Evolutionary conservation across 192 early-diverging fungal species (phyloP), one percentile per base, ranked within the genome.

Genomic region (Mortierella antarctica): DNA sequence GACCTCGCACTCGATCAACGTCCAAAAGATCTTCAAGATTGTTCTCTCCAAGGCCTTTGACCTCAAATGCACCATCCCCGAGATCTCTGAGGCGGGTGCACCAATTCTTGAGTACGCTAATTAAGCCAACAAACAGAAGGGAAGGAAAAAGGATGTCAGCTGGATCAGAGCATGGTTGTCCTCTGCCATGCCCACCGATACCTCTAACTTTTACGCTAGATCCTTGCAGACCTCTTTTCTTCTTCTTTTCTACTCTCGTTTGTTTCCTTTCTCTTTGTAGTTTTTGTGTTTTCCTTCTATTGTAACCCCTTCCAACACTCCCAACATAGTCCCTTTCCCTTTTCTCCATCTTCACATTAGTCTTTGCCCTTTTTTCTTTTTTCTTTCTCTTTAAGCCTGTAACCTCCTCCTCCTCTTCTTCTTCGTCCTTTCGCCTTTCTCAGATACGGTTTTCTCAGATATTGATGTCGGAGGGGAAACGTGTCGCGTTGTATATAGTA

Each of bases 1-100:
- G 48, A 96, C 95, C 15, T 88, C 95, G 39, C 92, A 95, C 65
- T 94, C 94, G 11, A 98, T 98, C 73, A 98, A 98, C 67, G 94
- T 98, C 44, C 95, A 98, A 88, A 94, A 96, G 74, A 96, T 98
- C 59, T 98, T 97, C 86, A 98, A 98, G 86, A 96, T 98, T 67
- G 93, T 97, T 3, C 74, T 98, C 15, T 90, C 92, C 55, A 96
- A 96, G 77, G 95, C 94, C 9, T 98, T 97, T 83, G 95, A 98
- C 82, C 77, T 98, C 66, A 92, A 92, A 59, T 96, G 95, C 68
- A 97, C 93, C 62, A 95, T 98, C 82, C 95, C 96, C 11, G 92
- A 95, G 76, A 97, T 98, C 50, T 91, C 90, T 41, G 95, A 97
- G 70, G 85, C 93, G 47, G 97, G 97, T 42, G 95, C 92, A 23